Conservation (phyloP, 768 basidiomycete genomes). For the Rhodotorula paludigena region DNA sequence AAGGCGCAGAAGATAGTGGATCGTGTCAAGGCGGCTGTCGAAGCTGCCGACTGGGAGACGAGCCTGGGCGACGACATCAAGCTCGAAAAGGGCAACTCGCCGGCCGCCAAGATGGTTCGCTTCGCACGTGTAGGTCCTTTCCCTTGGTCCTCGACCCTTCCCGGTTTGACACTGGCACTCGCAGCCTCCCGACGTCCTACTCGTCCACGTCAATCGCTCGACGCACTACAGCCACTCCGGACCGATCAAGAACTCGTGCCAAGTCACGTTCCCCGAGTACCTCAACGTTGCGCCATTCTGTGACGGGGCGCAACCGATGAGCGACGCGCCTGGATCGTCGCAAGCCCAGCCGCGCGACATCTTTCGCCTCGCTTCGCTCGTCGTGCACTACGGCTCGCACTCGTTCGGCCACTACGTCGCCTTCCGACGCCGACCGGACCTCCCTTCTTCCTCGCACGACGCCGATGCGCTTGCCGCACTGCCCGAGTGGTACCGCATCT, state of each 20-base stretch:
- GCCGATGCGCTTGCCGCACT: background rate
- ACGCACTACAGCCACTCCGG: conserved; percentile 48
- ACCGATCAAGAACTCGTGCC: conserved; percentile 74
- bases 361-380: conserved; percentile 77
- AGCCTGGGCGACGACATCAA: conserved; percentile 68
- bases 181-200: conserved; percentile 78
- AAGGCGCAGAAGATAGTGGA: conserved; percentile 65
- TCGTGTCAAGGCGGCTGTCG: conserved; percentile 60
- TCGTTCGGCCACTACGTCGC: conserved; percentile 93
- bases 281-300: conserved; percentile 85
- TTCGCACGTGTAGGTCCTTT: conserved; percentile 65
- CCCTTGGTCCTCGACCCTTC: background rate
- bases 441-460: conserved; percentile 41
- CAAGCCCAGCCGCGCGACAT: conserved; percentile 57
- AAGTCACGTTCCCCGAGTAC: conserved; percentile 74
- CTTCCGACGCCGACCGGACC: conserved; percentile 57
- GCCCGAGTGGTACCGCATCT: conserved; percentile 70
- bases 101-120: conserved; percentile 87
- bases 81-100: conserved; percentile 70
- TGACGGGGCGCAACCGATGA: conserved; percentile 63
- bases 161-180: background rate
- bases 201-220: conserved; percentile 86
- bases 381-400: conserved; percentile 89
- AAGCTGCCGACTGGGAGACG: conserved; percentile 73
- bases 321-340: conserved; percentile 50